Evolutionary conservation across 192 early-diverging fungal genomes (phyloP), one percentile per base, ranked within the genome.

Genomic region (Umbelopsis sp.): DNA sequence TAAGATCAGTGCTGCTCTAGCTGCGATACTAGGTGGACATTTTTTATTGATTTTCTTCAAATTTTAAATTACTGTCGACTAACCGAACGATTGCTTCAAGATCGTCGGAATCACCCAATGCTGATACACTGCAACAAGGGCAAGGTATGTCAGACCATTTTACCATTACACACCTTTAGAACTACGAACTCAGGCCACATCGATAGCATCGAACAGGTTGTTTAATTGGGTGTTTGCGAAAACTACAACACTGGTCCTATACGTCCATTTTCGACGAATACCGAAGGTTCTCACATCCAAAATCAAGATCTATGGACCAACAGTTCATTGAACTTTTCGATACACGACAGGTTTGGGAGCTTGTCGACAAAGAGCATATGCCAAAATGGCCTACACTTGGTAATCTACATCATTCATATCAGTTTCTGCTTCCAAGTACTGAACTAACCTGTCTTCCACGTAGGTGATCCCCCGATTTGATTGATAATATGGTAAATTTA

Each of bases 261-360:
- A 96, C 96, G 0, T 92, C 93, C n/a, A 97, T 97, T 32, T 99
- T 98, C 89, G 95, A 97, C 74, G 97, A 99, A 76, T 99, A 99
- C 77, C 86, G 95, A 44, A 79, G 94, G 21, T 99, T 96, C 71
- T 92, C 96, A 26, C 87, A 89, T 52, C 92, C 93, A 8, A 95
- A 95, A 71, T 90, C 91, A 0, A 76, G 93, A 17, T 89, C 91
- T 2, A 92, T 93, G 90, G 93, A 95, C 65, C 92, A 93, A 71
- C 93, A 93, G 70, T 94, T 93, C 71, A 94, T 94, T 50, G 92
- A 94, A 67, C 81, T 94, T 45, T 94, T 91, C 77, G 91, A 94
- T 62, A 74, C 88, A 11, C 75, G 83, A 20, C 87, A 90, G 22
- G 91, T 91, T 14, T 84, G 91, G 82, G 82, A 85, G 31, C 78